These are phyloP conservation scores for Geranomyces michiganensis DNA, from an alignment of 192 early-diverging fungal species.

Conservation along the genomic window DNA sequence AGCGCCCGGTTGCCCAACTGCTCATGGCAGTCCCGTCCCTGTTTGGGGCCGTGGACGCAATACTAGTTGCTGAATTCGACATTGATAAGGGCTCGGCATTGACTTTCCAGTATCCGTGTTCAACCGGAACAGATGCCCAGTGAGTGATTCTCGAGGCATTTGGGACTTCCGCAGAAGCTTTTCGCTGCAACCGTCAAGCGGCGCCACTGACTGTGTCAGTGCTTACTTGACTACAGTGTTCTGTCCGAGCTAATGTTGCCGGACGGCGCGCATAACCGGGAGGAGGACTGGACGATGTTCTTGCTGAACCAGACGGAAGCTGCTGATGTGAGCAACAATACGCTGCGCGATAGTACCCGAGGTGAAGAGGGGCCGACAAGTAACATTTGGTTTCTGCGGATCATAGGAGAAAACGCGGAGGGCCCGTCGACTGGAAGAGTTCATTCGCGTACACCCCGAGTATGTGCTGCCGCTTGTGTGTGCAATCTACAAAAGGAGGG, in stretches of 20 bases:
- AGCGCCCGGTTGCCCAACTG: no score
- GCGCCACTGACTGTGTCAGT: no score
- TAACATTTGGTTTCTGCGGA: no score
- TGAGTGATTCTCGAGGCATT: conserved; percentile 40
- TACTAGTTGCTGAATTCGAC: conserved; percentile 93
- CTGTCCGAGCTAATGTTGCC: conserved; percentile 97
- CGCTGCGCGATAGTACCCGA: not conserved
- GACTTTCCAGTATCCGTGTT: conserved; percentile 83
- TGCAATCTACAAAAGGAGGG: no score
- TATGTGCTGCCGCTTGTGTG: not conserved
- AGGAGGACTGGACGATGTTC: conserved; percentile 94
- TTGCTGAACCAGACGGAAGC: conserved; percentile 68
- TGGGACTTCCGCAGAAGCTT: no score
- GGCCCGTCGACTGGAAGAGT: not conserved
- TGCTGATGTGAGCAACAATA: not conserved
- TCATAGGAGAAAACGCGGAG: not conserved
- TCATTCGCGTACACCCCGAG: not conserved
- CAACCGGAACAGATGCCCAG: conserved; percentile 84
- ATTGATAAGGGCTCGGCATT: conserved; percentile 90
- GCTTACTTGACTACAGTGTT: conserved; percentile 49
- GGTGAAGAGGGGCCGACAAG: not conserved
- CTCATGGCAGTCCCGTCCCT: conserved; percentile 11
- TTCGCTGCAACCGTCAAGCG: no score
- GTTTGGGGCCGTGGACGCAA: conserved; percentile 36
- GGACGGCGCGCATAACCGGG: conserved; percentile 90